Evolutionary conservation across 208 protist species (phyloP).

Genomic region (Wallacemonas sp.): DNA sequence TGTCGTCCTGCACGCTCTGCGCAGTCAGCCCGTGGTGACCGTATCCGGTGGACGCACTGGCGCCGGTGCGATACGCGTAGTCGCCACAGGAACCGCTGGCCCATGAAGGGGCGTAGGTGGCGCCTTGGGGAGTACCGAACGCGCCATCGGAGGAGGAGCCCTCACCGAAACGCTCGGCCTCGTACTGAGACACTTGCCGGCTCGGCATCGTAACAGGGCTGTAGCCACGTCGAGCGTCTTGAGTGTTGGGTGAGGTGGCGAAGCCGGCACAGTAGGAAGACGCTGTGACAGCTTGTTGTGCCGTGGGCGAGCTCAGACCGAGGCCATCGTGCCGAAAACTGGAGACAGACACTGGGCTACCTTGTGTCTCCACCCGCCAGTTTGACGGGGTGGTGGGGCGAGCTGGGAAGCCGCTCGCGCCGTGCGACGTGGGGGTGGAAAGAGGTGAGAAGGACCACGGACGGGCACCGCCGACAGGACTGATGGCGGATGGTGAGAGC

Average conservation of each 20-base stretch:
- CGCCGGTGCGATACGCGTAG: not conserved
- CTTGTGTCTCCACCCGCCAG: not conserved
- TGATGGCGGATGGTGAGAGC: no score
- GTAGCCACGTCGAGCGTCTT: not conserved
- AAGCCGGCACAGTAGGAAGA: not conserved
- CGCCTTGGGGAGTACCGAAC: not conserved
- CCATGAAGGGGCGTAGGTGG: not conserved
- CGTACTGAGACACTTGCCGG: not conserved
- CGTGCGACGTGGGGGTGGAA: not conserved
- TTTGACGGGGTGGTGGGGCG: not conserved
- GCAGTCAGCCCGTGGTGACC: not conserved
- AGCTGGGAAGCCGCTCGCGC: not conserved
- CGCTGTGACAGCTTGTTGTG: not conserved
- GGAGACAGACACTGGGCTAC: not conserved
- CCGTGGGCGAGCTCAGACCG: not conserved
- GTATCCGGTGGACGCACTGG: not conserved
- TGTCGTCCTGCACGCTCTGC: not conserved
- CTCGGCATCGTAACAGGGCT: not conserved
- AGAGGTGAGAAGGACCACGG: not conserved
- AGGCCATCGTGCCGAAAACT: not conserved
- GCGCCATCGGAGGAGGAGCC: not conserved
- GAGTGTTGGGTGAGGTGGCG: not conserved
- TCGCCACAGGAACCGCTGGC: not conserved
- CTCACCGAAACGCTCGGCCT: not conserved
- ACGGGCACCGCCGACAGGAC: not conserved